phyloP scores from a whole-genome alignment of 208 protist species.

The Vickermania ingenoplastis region DNA sequence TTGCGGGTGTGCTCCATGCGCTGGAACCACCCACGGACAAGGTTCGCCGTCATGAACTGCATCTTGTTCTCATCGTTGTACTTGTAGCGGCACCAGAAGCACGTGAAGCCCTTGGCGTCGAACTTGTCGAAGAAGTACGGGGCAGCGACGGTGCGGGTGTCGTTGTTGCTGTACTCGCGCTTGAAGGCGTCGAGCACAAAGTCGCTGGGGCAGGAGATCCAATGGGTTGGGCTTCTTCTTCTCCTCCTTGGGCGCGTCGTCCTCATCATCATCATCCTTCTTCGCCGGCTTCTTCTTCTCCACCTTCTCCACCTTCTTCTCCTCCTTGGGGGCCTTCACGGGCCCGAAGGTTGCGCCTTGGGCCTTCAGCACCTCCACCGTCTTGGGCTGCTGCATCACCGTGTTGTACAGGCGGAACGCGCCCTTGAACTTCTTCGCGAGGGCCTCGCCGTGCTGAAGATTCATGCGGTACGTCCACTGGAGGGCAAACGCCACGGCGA shows the following conservation, averaged over 20 bases:
- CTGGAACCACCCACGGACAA: conserved; percentile 74
- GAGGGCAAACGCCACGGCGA: conserved; percentile 52
- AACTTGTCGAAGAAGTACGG: conserved; percentile 64
- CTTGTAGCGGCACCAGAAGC: conserved; percentile 72
- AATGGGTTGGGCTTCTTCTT: conserved; percentile 66
- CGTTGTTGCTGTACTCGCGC: conserved; percentile 71
- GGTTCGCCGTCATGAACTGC: conserved; percentile 83
- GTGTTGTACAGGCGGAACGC: conserved; percentile 68
- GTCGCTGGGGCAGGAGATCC: conserved; percentile 44
- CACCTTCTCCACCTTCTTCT: no score
- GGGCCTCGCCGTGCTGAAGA: conserved; percentile 26
- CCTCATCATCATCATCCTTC: no score
- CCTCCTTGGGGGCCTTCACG: conserved; percentile 23
- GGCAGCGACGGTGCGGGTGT: conserved; percentile 57
- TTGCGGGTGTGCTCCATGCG: conserved; percentile 80
- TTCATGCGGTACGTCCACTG: conserved; percentile 42
- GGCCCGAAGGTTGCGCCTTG: conserved; percentile 34
- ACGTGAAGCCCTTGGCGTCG: conserved; percentile 56
- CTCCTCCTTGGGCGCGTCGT: conserved; percentile 31
- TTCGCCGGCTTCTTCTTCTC: no score
- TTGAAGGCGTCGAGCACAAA: conserved; percentile 71
- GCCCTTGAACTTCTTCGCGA: conserved; percentile 52
- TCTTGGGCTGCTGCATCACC: conserved; percentile 68
- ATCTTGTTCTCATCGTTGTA: conserved; percentile 77
- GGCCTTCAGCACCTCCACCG: conserved; percentile 40